Conservation (phyloP, 257 asterid genomes). For the Voacanga thouarsii region DNA sequence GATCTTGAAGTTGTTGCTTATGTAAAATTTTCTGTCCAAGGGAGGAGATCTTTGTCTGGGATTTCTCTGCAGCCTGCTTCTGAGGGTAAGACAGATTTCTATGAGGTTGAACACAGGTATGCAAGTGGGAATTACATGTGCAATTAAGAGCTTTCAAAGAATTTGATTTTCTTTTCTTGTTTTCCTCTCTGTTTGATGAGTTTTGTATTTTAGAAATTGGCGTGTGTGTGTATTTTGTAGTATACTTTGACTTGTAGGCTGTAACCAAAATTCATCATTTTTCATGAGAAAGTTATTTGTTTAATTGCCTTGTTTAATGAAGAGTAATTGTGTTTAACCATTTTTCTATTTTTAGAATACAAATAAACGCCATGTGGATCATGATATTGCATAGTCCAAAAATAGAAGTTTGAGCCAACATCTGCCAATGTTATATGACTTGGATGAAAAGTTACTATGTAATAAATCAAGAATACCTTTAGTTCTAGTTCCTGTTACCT, state of each 20-base stretch:
- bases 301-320: slow-evolving; percentile 9
- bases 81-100: slow-evolving; percentile 79
- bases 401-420: background rate
- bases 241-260: slow-evolving; percentile 5
- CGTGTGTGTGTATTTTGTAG: slow-evolving; percentile 7
- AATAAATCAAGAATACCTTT: background rate
- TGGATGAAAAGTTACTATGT: background rate
- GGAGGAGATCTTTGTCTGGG: slow-evolving; percentile 70
- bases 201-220: slow-evolving; percentile 1
- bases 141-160: slow-evolving; percentile 34
- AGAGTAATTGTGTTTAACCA: background rate
- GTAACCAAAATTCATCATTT: background rate
- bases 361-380: background rate
- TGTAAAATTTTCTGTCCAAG: slow-evolving; percentile 72
- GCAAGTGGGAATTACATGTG: slow-evolving; percentile 68
- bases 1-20: slow-evolving; percentile 72
- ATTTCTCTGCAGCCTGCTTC: slow-evolving; percentile 78
- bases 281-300: slow-evolving; percentile 9
- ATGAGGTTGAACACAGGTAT: slow-evolving; percentile 85
- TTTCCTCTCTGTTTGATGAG: slow-evolving; percentile 14
- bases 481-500: background rate
- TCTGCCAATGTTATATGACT: background rate
- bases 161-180: slow-evolving; percentile 1
- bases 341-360: background rate
- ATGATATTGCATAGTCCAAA: background rate